Conservation (phyloP, 1,284 basidiomycete species). For the Sphaerobolus stellatus region DNA sequence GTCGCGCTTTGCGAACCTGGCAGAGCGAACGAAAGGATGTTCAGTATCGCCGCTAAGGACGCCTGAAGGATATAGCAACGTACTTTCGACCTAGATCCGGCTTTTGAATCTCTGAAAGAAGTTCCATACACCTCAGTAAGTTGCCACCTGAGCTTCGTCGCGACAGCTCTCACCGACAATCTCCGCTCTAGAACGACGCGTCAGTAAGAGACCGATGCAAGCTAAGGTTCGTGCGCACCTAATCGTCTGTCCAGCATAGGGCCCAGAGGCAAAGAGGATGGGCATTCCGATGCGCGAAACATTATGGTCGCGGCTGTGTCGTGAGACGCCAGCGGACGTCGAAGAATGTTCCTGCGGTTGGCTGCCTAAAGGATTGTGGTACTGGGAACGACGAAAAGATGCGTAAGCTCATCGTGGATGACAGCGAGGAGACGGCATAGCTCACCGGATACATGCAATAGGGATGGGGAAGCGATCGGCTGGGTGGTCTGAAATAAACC, state of each 20-base stretch:
- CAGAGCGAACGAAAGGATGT: neutral
- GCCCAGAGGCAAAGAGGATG: constrained; percentile 55
- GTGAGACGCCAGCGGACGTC: neutral
- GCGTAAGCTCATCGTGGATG: neutral
- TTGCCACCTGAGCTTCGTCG: too few relatives aligned
- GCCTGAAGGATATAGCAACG: constrained; percentile 16
- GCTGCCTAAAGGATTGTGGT: constrained; percentile 4
- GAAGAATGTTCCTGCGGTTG: neutral
- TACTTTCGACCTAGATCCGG: constrained; percentile 67
- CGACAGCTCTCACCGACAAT: constrained; percentile 8
- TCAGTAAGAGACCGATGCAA: neutral
- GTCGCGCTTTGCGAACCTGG: constrained; percentile 45
- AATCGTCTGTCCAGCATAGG: constrained; percentile 56
- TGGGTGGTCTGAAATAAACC: neutral
- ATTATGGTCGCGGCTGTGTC: constrained; percentile 1
- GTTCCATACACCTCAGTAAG: too few relatives aligned
- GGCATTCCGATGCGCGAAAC: constrained; percentile 37
- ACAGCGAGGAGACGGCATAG: neutral
- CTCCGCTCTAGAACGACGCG: constrained; percentile 1
- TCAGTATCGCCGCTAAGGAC: neutral
- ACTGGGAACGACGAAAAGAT: neutral
- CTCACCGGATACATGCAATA: constrained; percentile 12
- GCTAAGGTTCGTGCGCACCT: constrained; percentile 26
- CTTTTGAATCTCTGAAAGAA: constrained; percentile 57
- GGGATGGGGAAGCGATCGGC: neutral